Evolutionary conservation across 441 rosid genomes (phyloP).

Genomic region (Geranium incanum): DNA sequence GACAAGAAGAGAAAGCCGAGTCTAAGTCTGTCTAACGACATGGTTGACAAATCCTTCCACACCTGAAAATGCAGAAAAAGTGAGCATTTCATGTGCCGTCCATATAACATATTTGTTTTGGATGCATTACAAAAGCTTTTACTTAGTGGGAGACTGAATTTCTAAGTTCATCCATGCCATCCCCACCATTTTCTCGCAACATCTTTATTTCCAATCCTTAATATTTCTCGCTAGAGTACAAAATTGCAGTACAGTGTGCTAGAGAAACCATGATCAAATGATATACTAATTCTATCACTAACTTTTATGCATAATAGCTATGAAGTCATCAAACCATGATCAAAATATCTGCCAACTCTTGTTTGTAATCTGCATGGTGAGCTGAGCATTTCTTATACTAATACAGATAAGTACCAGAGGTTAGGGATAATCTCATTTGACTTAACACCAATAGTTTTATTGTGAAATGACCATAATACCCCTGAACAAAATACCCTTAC

Average conservation of each 20-base stretch:
- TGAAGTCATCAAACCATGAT: not conserved
- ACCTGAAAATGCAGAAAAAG: conserved; percentile 15
- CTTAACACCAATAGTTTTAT: too few relatives aligned
- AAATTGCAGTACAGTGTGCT: not conserved
- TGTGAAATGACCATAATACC: too few relatives aligned
- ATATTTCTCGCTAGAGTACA: not conserved
- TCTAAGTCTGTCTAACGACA: conserved; percentile 23
- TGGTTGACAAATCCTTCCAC: conserved; percentile 32
- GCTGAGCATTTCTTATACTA: not conserved
- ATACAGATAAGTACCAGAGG: not conserved
- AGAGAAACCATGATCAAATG: too few relatives aligned
- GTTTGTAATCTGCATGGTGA: not conserved
- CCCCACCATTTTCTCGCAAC: conserved; percentile 20
- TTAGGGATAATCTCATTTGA: too few relatives aligned
- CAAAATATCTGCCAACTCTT: not conserved
- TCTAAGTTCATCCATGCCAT: conserved; percentile 30
- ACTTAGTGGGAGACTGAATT: conserved; percentile 27
- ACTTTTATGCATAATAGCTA: not conserved
- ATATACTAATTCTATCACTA: not conserved
- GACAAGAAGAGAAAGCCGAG: conserved; percentile 45
- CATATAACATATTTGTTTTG: conserved; percentile 16
- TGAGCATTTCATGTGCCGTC: conserved; percentile 22
- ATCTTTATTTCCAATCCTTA: conserved; percentile 12
- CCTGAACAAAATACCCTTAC: too few relatives aligned
- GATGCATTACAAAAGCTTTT: conserved; percentile 18